Conservation (phyloP, 2,329 filamentous ascomycete genomes). For the Aspergillus fumigatus region DNA sequence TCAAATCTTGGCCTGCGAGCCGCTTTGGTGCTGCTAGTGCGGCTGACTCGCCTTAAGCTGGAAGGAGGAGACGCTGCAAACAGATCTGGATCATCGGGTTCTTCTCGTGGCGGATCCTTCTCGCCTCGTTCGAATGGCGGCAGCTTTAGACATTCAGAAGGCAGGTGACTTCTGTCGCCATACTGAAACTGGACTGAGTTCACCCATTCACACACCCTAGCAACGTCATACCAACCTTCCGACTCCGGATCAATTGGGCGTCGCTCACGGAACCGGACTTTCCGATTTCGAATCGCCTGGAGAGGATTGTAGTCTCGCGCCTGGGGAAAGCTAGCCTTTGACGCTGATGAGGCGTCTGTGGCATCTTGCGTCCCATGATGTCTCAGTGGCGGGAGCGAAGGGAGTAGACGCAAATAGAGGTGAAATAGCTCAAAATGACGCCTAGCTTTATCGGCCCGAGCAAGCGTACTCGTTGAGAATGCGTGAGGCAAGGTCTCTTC, state of each 20-base stretch:
- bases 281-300: conserved; percentile 87
- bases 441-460: conserved; percentile 78
- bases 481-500: conserved; percentile 37
- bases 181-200: conserved; percentile 58
- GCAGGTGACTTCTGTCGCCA: conserved; percentile 40
- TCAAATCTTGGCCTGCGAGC: conserved; percentile 71
- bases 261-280: conserved; percentile 74
- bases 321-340: conserved; percentile 39
- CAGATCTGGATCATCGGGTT: conserved; percentile 21
- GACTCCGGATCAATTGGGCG: conserved; percentile 67
- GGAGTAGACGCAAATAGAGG: conserved; percentile 77
- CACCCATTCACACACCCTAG: conserved; percentile 71
- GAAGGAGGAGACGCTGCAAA: conserved; percentile 33
- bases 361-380: conserved; percentile 12
- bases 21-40: conserved; percentile 51
- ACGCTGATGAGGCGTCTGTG: conserved; percentile 11
- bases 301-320: conserved; percentile 83
- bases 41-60: conserved; percentile 38
- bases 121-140: conserved; percentile 36
- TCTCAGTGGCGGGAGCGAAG: conserved; percentile 67
- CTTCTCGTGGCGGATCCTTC: conserved; percentile 12
- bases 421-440: conserved; percentile 79
- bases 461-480: conserved; percentile 74
- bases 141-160: conserved; percentile 42
- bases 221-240: conserved; percentile 72